Evolutionary conservation across 805 yeast genomes (phyloP).

Genomic region (Kazachstania africana): DNA sequence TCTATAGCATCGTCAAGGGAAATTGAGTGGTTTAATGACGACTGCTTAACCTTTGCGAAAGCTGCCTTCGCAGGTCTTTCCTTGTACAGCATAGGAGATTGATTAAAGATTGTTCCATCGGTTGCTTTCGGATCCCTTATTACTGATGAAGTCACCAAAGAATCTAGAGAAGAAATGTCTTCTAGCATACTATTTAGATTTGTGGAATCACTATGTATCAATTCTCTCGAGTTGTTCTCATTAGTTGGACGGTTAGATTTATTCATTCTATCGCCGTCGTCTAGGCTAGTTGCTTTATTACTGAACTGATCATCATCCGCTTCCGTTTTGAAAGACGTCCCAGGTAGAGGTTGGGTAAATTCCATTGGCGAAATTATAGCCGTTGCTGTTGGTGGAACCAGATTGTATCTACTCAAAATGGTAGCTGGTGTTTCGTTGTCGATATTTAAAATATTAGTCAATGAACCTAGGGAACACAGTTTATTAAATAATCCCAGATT

Average conservation of each 20-base stretch:
- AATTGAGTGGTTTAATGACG: too few relatives aligned
- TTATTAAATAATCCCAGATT: constrained; percentile 24
- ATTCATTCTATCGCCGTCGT: neutral
- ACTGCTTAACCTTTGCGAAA: neutral
- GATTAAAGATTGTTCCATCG: constrained; percentile 8
- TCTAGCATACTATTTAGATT: constrained; percentile 9
- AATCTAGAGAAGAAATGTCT: constrained; percentile 15
- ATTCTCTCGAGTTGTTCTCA: neutral
- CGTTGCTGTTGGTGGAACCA: constrained; percentile 15
- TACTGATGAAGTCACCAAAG: constrained; percentile 20
- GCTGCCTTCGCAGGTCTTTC: constrained; percentile 32
- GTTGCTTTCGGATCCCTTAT: constrained; percentile 9
- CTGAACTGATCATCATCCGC: neutral
- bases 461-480: constrained; percentile 23
- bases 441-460: constrained; percentile 19
- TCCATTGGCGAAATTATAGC: neutral
- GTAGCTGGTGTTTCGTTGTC: constrained; percentile 23
- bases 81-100: constrained; percentile 16
- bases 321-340: too few relatives aligned
- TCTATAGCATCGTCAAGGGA: constrained; percentile 61
- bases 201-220: too few relatives aligned
- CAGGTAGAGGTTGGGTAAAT: neutral
- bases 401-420: constrained; percentile 19
- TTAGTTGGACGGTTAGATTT: neutral
- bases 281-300: neutral